These are phyloP conservation scores for Fraxinus latifolia DNA, from an alignment of 305 asterid genomes.

Conservation along the genomic window DNA sequence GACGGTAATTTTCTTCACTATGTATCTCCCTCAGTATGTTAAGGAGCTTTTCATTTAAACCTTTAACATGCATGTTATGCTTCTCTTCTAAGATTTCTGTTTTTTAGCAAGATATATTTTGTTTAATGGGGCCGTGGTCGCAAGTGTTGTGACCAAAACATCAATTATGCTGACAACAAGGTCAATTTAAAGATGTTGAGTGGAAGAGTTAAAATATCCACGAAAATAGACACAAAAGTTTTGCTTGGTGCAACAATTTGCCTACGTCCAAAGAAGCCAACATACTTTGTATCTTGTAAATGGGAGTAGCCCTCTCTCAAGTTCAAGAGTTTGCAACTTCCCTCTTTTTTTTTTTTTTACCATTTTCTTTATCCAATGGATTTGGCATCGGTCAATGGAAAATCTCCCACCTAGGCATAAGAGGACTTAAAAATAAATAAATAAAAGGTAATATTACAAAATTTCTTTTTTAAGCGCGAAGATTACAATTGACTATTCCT, in stretches of 20 bases:
- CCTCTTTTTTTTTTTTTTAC: not conserved
- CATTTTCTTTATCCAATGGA: not conserved
- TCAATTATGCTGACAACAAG: not conserved
- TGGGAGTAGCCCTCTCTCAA: not conserved
- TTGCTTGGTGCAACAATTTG: not conserved
- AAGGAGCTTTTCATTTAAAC: not conserved
- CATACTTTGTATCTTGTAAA: not conserved
- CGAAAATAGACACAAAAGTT: not conserved
- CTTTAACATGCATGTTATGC: not conserved
- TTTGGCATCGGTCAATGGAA: not conserved
- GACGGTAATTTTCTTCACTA: not conserved
- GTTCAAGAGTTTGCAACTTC: not conserved
- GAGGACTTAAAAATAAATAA: not conserved
- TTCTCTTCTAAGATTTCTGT: not conserved
- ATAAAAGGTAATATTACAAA: not conserved
- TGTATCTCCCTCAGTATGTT: not conserved
- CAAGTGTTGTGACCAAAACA: not conserved
- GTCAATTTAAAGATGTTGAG: not conserved
- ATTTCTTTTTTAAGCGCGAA: not conserved
- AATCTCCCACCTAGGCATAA: not conserved
- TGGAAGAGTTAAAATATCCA: not conserved
- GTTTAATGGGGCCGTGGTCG: not conserved
- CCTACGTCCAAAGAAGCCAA: not conserved
- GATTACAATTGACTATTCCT: not conserved
- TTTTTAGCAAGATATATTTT: not conserved